A percentile compares a stretch with the other conserved stretches of the same genome.
Conservation (phyloP, 2,329 filamentous ascomycete species). For the Arthrinium puccinioides region DNA sequence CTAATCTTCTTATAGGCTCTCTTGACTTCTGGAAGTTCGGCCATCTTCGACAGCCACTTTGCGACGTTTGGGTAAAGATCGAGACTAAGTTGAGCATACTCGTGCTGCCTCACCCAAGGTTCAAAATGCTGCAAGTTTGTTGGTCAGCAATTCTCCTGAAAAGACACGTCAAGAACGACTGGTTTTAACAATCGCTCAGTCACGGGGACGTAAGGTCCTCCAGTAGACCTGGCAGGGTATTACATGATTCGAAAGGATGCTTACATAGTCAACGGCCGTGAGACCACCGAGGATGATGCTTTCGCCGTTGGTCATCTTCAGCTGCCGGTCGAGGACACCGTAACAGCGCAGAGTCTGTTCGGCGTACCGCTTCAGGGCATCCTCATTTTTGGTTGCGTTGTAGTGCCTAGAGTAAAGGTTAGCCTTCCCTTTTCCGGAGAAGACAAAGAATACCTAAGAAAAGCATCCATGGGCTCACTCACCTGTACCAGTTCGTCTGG, state of each 20-base stretch:
- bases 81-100: conserved; percentile 28
- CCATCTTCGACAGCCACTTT: conserved; percentile 29
- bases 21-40: conserved; percentile 27
- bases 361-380: conserved; percentile 30
- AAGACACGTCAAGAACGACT: too few species aligned
- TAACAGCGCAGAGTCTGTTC: conserved; percentile 33
- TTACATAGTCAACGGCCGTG: conserved; percentile 31
- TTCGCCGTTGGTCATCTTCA: conserved; percentile 26
- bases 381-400: conserved; percentile 29
- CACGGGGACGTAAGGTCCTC: too few species aligned
- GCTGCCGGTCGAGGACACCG: conserved; percentile 30
- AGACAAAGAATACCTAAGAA: not conserved
- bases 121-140: conserved; percentile 35
- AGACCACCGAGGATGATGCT: conserved; percentile 28
- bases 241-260: too few species aligned
- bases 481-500: conserved; percentile 31
- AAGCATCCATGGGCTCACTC: not conserved
- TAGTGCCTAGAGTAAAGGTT: conserved; percentile 17
- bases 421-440: not conserved
- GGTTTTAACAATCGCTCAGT: too few species aligned
- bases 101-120: conserved; percentile 29
- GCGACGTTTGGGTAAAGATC: conserved; percentile 29
- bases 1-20: conserved; percentile 29
- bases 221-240: too few species aligned
- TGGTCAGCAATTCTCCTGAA: too few species aligned